Evolutionary conservation across 768 basidiomycete genomes (phyloP), one percentile per base, ranked within the genome.

Genomic region (Psilocybe subaeruginosa): DNA sequence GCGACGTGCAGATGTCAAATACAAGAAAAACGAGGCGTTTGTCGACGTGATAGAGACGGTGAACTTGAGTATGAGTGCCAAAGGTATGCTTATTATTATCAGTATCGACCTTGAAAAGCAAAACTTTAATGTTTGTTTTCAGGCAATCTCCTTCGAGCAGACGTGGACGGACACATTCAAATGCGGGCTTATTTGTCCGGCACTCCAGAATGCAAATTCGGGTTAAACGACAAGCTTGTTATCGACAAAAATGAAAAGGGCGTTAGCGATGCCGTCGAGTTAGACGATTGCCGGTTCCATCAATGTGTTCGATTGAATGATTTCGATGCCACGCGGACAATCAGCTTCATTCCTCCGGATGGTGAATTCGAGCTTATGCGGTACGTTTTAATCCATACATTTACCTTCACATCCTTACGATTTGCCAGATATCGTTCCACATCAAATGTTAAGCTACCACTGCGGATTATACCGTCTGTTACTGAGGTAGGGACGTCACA

Each of bases 1-100:
- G 97, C 80, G 97, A 45, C 82, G 96, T 59, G 90, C 87, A 14
- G 97, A 98, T 70, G 96, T 99, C 69, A 97, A 96, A 74, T 99
- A 99, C 76, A 92, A 97, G 81, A 99, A 99, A 84, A 99, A 99
- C 66, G 97, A 99, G 71, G 97, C 97, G 0, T 99, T 99, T 67
- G 97, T 99, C n/a, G 97, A 99, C 71, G 97, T 99, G 8, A 92
- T 99, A 47, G 97, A 99, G 78, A 93, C 85, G 2, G 93, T 99
- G 63, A 99, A 99, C 70, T 74, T 99, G 57, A 90, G 93, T 68
- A 97, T 99, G 96, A 97, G 94, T 72, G 92, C 95, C 2, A 98
- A 97, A 79, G 96, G 95, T 91, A 62, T 51, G 80, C 70, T 3
- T 35, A 66, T 12, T 49, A 35, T 5, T 8, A 54, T 35, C 41